These are phyloP conservation scores for Tuber microsphaerosporum DNA, from an alignment of 495 filamentous ascomycete genomes.

Conservation along the genomic window DNA sequence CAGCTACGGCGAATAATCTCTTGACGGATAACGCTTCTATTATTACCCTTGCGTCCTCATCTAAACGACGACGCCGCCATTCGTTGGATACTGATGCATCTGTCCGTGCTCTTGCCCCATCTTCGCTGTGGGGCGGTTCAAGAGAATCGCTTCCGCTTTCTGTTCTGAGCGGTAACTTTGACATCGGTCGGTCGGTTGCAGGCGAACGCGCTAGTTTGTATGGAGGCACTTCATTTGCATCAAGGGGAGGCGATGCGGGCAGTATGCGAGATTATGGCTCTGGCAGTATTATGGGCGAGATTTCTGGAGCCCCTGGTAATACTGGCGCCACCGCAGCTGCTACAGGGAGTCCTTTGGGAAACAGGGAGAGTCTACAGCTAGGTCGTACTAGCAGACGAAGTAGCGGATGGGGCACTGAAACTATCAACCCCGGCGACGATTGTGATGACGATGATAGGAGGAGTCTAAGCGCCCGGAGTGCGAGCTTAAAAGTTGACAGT, in stretches of 20 bases:
- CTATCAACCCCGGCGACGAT: slow-evolving; percentile 11
- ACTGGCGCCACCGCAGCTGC: slow-evolving; percentile 8
- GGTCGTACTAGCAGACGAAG: slow-evolving; percentile 17
- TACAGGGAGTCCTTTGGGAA: slow-evolving; percentile 19
- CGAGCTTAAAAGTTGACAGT: slow-evolving; percentile 16
- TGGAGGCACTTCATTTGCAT: slow-evolving; percentile 24
- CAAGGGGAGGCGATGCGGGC: slow-evolving; percentile 23
- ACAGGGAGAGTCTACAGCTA: slow-evolving; percentile 25
- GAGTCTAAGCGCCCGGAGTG: slow-evolving; percentile 25
- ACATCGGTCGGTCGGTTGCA: slow-evolving; percentile 38
- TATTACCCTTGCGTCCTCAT: slow-evolving; percentile 90
- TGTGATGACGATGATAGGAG: slow-evolving; percentile 20
- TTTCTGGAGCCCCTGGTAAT: slow-evolving; percentile 10
- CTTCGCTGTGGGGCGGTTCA: slow-evolving; percentile 76
- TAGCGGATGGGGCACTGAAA: slow-evolving; percentile 19
- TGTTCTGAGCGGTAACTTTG: slow-evolving; percentile 72
- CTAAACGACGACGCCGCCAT: slow-evolving; percentile 77
- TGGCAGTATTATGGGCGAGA: slow-evolving; percentile 31
- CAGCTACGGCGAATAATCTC: slow-evolving; percentile 84
- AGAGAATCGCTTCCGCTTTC: slow-evolving; percentile 80
- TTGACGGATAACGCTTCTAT: slow-evolving; percentile 93
- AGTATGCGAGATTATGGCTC: slow-evolving; percentile 22
- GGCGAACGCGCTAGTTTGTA: slow-evolving; percentile 26
- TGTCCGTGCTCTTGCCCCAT: slow-evolving; percentile 83
- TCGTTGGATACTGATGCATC: slow-evolving; percentile 95